Evolutionary conservation across 2,329 filamentous ascomycete species (phyloP).

Genomic region (Cladosporium sp.): DNA sequence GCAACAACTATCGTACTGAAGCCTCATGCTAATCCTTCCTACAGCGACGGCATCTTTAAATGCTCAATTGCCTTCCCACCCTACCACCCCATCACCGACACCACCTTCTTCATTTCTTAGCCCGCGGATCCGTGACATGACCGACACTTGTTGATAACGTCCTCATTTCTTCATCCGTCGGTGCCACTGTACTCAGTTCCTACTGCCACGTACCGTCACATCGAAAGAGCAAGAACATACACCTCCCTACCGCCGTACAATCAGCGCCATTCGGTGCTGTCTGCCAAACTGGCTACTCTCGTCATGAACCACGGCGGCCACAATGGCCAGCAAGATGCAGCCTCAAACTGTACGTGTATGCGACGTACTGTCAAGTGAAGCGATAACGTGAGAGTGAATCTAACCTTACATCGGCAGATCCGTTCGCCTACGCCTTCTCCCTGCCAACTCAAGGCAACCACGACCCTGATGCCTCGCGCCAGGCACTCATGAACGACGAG

Average conservation of each 20-base stretch:
- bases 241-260: neutral
- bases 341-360: conserved; percentile 7
- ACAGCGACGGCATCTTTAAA: neutral
- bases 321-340: conserved; percentile 17
- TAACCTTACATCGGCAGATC: neutral
- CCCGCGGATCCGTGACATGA: conserved; percentile 8
- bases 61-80: conserved; percentile 1
- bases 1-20: conserved; percentile 7
- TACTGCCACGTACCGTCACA: neutral
- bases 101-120: neutral
- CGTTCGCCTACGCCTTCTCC: conserved; percentile 14
- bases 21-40: neutral
- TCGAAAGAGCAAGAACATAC: neutral
- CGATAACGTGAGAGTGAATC: neutral
- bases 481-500: conserved; percentile 13
- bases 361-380: neutral
- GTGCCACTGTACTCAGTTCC: neutral
- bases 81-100: neutral
- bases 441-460: neutral
- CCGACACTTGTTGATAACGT: neutral
- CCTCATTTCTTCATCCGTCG: neutral
- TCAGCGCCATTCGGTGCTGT: conserved; percentile 12
- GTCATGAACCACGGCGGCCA: conserved; percentile 18
- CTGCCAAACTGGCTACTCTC: conserved; percentile 15
- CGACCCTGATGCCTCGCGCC: neutral